phyloP scores from a whole-genome alignment of 2,329 filamentous ascomycete species.

The Pseudopithomyces chartarum region DNA sequence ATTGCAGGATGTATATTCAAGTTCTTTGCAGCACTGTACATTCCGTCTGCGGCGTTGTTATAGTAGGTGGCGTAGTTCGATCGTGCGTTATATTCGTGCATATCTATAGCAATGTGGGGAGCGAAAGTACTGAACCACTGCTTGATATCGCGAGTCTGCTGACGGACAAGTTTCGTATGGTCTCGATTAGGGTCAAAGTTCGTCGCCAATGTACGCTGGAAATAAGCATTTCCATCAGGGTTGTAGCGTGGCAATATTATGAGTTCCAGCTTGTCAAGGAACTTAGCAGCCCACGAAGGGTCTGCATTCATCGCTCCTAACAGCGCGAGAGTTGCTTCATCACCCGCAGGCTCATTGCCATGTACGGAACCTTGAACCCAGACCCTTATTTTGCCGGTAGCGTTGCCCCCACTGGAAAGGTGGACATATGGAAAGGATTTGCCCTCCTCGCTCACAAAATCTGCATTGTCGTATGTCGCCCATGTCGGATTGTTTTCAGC shows the following conservation, averaged over 20 bases:
- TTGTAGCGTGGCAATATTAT: constrained; percentile 44
- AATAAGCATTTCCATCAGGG: constrained; percentile 43
- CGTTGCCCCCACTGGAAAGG: constrained; percentile 25
- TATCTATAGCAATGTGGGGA: constrained; percentile 43
- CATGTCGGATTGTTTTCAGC: constrained; percentile 39
- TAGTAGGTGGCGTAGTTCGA: constrained; percentile 35
- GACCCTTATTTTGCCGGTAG: constrained; percentile 36
- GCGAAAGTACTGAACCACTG: constrained; percentile 34
- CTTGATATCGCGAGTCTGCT: constrained; percentile 44
- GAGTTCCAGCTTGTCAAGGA: constrained; percentile 42
- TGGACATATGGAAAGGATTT: constrained; percentile 38
- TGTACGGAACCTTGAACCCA: constrained; percentile 46
- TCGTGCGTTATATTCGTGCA: constrained; percentile 43
- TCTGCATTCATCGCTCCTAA: constrained; percentile 43
- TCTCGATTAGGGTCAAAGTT: constrained; percentile 47
- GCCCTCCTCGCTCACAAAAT: constrained; percentile 42
- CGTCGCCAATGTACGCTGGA: constrained; percentile 42
- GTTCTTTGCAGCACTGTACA: constrained; percentile 42
- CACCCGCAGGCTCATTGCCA: constrained; percentile 46
- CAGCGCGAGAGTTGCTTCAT: constrained; percentile 41
- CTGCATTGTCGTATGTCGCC: constrained; percentile 32
- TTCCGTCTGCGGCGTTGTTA: constrained; percentile 41
- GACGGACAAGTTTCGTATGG: constrained; percentile 42
- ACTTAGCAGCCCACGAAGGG: constrained; percentile 33
- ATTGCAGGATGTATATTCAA: constrained; percentile 34